Percentiles rank a stretch among this genome's conserved stretches.
phyloP scores from a whole-genome alignment of 371 early-diverging fungal genomes.

The Mucor velutinosus region DNA sequence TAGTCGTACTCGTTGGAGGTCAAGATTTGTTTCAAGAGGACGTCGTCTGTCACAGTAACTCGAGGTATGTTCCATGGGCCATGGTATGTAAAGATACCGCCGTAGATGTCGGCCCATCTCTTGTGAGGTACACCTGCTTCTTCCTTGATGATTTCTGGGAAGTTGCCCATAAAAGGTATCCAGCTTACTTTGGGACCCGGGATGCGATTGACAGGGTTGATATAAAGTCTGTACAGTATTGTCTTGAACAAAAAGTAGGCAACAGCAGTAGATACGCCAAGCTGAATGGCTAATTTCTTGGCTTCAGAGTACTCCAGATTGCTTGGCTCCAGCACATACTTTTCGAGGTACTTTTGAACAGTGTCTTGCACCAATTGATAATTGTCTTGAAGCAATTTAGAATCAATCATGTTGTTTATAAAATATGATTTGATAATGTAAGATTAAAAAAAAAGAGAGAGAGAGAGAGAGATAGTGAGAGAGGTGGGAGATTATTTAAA shows the following conservation, averaged over 20 bases:
- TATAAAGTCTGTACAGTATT: conserved; percentile 49
- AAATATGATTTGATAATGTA: neutral
- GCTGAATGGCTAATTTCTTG: conserved; percentile 5
- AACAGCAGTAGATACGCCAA: conserved; percentile 20
- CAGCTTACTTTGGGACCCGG: conserved; percentile 65
- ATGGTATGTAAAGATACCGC: conserved; percentile 51
- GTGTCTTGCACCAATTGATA: conserved; percentile 13
- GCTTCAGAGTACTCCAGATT: conserved; percentile 2
- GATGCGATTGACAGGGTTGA: conserved; percentile 50
- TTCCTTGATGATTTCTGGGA: conserved; percentile 45
- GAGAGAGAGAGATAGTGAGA: neutral
- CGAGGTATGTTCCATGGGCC: conserved; percentile 55
- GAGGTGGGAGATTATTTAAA: neutral
- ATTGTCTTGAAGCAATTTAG: neutral
- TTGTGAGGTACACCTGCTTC: conserved; percentile 56
- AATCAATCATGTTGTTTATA: neutral
- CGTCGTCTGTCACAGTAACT: conserved; percentile 55
- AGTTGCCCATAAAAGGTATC: conserved; percentile 58
- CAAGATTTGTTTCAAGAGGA: conserved; percentile 54
- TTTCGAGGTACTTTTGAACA: conserved; percentile 7
- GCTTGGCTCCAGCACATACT: conserved; percentile 5
- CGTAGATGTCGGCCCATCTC: conserved; percentile 59
- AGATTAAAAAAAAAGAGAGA: neutral
- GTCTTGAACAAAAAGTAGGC: conserved; percentile 20
- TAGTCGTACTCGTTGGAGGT: conserved; percentile 55